These are phyloP conservation scores for Amylostereum areolatum DNA, from an alignment of 1,284 basidiomycete genomes.

Conservation along the genomic window DNA sequence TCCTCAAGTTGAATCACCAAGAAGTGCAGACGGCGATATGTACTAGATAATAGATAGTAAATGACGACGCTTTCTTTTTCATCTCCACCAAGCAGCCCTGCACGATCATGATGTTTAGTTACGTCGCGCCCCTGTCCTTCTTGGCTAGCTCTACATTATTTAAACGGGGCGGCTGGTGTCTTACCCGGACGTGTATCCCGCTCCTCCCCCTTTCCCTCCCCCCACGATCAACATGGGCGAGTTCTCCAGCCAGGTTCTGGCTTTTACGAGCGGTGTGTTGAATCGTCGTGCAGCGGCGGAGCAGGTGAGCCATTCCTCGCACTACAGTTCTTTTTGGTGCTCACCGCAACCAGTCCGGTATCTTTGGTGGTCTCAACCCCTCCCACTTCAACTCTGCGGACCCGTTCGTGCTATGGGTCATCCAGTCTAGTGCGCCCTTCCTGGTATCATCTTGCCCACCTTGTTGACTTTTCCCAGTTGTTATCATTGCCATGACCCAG, in stretches of 20 bases:
- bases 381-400: conserved; percentile 50
- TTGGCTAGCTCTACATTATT: no score
- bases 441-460: not conserved
- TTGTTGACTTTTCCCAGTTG: conserved; percentile 30
- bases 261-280: not conserved
- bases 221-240: not conserved
- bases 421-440: conserved; percentile 54
- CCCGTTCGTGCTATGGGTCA: conserved; percentile 81
- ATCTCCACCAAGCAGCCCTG: no score
- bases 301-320: not conserved
- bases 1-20: no score
- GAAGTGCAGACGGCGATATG: no score
- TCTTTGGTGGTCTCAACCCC: conserved; percentile 67
- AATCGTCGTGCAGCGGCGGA: not conserved
- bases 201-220: not conserved
- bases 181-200: not conserved
- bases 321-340: not conserved
- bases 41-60: no score
- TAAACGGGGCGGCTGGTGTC: no score
- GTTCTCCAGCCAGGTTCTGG: not conserved
- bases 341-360: conserved; percentile 36
- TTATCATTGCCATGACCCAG: conserved; percentile 76
- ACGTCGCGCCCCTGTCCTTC: no score
- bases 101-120: no score
- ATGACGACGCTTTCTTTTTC: no score